Evolutionary conservation across 2,329 filamentous ascomycete genomes (phyloP), one percentile per base, ranked within the genome.

Genomic region (Fonsecaea monophora): DNA sequence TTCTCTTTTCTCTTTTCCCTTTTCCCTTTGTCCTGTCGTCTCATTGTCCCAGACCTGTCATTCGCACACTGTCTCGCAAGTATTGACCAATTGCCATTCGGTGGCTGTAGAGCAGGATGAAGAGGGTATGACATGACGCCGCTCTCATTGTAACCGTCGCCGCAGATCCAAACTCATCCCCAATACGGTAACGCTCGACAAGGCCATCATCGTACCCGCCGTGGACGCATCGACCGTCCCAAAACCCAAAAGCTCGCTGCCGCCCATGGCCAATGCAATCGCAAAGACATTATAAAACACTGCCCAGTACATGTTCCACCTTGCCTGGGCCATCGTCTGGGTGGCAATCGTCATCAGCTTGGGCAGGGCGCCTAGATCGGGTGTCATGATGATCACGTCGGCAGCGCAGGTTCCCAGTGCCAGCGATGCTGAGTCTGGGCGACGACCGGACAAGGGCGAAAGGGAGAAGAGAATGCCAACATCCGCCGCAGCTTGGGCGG

Each of bases 271-370:
- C 0, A 92, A 80, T 40, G 91, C 77, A 3, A 93, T 80, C 0
- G 90, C 90, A 60, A 89, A 82, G 1, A 86, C 60, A 71, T 93
- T 93, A 78, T 93, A 93, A 0, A 90, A 76, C 34, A 85, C 85
- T 37, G 86, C 85, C 90, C 90, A 93, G 0, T 72, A 78, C 73
- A 92, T 92, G 74, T 92, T 92, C 78, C 91, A 86, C 32, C 78
- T 74, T 69, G 89, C 84, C 18, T 87, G 81, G 13, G 73, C 66
- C 37, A 81, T 77, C 0, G 82, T 77, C 1, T 75, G 76, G 15
- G 70, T 72, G 1, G 81, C 83, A 2, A 89, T 75, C 45, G 86
- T 82, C 1, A 93, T 83, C 40, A 89, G 78, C 1, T 82, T 81
- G 0, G 88, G 74, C 1, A 94, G 77, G 0, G 87, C 86, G 0